phyloP scores from a whole-genome alignment of 129 eudicot species.

The Logfia minima region DNA sequence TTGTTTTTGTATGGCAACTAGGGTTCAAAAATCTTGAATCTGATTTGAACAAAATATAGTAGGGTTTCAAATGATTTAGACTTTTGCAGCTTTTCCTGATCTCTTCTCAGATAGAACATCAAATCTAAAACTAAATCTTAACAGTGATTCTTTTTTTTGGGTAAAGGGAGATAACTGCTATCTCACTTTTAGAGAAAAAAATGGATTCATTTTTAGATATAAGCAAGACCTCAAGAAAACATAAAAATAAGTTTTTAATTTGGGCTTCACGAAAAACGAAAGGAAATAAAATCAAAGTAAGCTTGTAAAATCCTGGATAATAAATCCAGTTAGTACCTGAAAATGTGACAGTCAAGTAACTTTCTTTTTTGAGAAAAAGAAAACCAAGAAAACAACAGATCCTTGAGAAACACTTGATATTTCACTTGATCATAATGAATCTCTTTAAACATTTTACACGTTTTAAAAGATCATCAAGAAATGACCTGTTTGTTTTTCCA shows the following conservation, averaged over 20 bases:
- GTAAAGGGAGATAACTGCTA: neutral
- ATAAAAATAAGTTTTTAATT: neutral
- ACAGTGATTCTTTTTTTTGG: slow-evolving; percentile 17
- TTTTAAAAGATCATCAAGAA: neutral
- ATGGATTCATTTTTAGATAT: slow-evolving; percentile 5
- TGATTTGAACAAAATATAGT: slow-evolving; percentile 3
- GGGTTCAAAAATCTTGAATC: slow-evolving; percentile 18
- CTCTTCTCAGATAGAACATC: slow-evolving; percentile 24
- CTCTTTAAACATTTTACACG: neutral
- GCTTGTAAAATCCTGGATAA: slow-evolving; percentile 2
- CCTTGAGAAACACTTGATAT: slow-evolving; percentile 1
- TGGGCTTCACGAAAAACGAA: neutral
- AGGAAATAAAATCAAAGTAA: neutral
- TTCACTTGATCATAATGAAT: neutral
- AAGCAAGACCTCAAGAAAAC: slow-evolving; percentile 11
- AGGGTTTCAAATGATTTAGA: slow-evolving; percentile 36
- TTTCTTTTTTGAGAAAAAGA: neutral
- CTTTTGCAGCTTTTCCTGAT: slow-evolving; percentile 32
- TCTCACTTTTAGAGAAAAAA: neutral
- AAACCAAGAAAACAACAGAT: slow-evolving; percentile 18
- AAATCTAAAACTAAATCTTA: slow-evolving; percentile 29
- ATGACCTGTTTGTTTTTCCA: neutral
- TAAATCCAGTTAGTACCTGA: neutral
- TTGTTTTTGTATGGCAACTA: slow-evolving; percentile 1
- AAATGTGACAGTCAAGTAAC: neutral